Evolutionary conservation across 2,329 filamentous ascomycete genomes (phyloP).

Genomic region (Penicillium thymicola): DNA sequence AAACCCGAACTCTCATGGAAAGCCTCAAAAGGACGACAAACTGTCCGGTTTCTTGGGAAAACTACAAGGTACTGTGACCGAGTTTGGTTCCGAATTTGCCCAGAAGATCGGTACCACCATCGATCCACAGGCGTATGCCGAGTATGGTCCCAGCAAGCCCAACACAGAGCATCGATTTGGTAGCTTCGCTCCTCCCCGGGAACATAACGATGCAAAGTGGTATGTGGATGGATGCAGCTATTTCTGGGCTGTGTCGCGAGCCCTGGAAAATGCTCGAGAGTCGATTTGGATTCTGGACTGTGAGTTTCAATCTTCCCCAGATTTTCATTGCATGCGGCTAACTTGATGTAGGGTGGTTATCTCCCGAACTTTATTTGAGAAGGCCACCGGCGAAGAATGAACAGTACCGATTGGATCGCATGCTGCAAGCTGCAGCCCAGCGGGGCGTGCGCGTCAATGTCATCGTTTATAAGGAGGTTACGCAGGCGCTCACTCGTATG

Average conservation of each 20-base stretch:
- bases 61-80: constrained; percentile 52
- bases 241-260: constrained; percentile 79
- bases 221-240: constrained; percentile 81
- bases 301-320: constrained; percentile 21
- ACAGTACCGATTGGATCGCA: constrained; percentile 75
- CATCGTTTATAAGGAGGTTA: constrained; percentile 90
- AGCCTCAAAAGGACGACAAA: constrained; percentile 35
- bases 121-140: constrained; percentile 48
- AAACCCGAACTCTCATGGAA: constrained; percentile 28
- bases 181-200: constrained; percentile 69
- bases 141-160: constrained; percentile 39
- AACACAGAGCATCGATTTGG: constrained; percentile 51
- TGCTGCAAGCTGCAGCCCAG: constrained; percentile 78
- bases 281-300: constrained; percentile 84
- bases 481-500: constrained; percentile 74
- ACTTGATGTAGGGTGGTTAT: constrained; percentile 64
- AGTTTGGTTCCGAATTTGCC: constrained; percentile 51
- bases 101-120: constrained; percentile 47
- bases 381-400: constrained; percentile 78
- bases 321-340: constrained; percentile 5
- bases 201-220: constrained; percentile 76
- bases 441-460: constrained; percentile 80
- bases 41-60: constrained; percentile 53
- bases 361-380: constrained; percentile 79
- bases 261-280: constrained; percentile 71